Percentiles rank a stretch among this genome's conserved stretches.
phyloP scores from a whole-genome alignment of 441 rosid genomes.

The Raphanus hybrid region DNA sequence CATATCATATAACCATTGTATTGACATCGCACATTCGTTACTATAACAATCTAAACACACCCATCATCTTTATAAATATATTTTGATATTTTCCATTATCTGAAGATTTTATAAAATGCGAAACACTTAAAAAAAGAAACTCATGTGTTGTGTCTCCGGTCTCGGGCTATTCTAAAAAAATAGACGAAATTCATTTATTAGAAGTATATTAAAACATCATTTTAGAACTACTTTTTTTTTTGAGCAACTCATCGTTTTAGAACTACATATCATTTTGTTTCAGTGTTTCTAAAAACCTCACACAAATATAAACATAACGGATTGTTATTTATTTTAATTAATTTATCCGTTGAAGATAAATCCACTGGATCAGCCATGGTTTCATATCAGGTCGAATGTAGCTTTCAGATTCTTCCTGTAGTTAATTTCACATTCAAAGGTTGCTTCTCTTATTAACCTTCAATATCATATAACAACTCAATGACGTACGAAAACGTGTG shows the following conservation, averaged over 20 bases:
- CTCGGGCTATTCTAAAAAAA: not conserved
- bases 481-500: constrained; percentile 39
- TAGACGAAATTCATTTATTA: not conserved
- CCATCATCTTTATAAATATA: not conserved
- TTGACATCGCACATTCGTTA: constrained; percentile 14
- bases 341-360: constrained; percentile 22
- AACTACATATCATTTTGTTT: not conserved
- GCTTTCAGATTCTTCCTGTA: constrained; percentile 57
- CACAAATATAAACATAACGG: not conserved
- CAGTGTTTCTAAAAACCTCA: not conserved
- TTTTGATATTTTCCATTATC: not conserved
- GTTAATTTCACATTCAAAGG: constrained; percentile 49
- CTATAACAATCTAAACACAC: not conserved
- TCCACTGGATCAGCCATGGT: constrained; percentile 36
- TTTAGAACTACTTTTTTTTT: not conserved
- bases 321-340: not conserved
- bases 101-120: not conserved
- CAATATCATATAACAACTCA: constrained; percentile 10
- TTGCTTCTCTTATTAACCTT: constrained; percentile 29
- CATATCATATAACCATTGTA: constrained; percentile 28
- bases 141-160: not conserved
- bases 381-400: constrained; percentile 46
- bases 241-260: not conserved
- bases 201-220: not conserved
- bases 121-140: not conserved